Evolutionary conservation across 1,284 basidiomycete genomes (phyloP), one percentile per base, ranked within the genome.

Genomic region (Leucoagaricus sp.): DNA sequence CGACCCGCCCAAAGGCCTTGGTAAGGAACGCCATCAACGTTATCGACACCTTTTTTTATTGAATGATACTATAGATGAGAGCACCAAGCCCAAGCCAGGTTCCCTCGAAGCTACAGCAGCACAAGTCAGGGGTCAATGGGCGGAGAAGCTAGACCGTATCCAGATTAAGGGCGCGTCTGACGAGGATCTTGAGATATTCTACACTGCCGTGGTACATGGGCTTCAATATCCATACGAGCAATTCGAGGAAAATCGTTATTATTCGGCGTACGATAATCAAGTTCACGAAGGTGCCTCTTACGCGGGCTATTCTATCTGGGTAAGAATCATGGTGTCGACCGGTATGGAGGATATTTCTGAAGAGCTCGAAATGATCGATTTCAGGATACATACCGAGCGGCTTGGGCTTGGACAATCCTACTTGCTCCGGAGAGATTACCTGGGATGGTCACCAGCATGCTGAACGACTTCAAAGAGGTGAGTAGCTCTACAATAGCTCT

Each of bases 291-390:
- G 62, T 15, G 69, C 65, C 21, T 89, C 87, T 0, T 93, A 93
- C 65, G 88, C 85, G 0, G 91, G 89, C 0, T 94, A 93, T 69
- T 91, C 88, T 0, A 92, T 87, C 63, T 94, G 92, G 92, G 85
- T 87, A 54, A 7, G 53, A n/a, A 17, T 23, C 17, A 19, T 28
- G 8, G 25, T 29, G 36, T 15, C 13, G 5, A 40, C 42, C 36
- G 34, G 38, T 17, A 46, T 48, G 33, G 46, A n/a, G 26, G 17
- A 34, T 4, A 4, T 19, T 7, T 3, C 42, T 17, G n/a, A 26
- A 15, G 36, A 7, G 17, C 36, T 19, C 34, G 44, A 15, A 44
- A n/a, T n/a, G 2, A 53, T 36, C 10, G n/a, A n/a, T 59, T n/a
- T 12, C 21, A 87, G 85, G 91, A 94, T 64, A 91, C 85, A 0